phyloP scores from a whole-genome alignment of 306 rosid species.

The Fragaria iinumae region DNA sequence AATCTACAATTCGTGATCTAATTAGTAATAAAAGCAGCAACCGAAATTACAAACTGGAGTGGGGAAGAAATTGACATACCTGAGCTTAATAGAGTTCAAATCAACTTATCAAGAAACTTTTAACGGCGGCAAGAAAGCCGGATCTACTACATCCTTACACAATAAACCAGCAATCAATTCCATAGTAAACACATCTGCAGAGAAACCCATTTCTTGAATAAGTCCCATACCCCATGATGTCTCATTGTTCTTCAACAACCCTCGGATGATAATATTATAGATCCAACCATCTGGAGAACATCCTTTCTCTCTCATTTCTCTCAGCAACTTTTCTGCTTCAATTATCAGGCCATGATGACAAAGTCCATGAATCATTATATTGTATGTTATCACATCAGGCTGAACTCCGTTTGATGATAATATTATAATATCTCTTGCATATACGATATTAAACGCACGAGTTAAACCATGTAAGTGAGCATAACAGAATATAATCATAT shows the following conservation, averaged over 20 bases:
- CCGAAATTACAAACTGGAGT: no score
- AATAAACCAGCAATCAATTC: background rate
- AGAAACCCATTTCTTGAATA: background rate
- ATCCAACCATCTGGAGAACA: background rate
- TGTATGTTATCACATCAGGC: background rate
- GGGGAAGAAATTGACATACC: no score
- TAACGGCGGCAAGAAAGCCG: background rate
- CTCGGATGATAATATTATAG: background rate
- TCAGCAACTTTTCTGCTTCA: background rate
- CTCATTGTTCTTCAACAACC: background rate
- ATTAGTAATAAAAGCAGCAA: no score
- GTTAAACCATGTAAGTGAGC: background rate
- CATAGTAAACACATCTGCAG: background rate
- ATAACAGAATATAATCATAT: background rate
- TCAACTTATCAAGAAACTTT: background rate
- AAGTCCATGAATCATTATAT: background rate
- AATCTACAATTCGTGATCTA: no score
- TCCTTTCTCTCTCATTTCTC: background rate
- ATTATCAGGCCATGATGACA: background rate
- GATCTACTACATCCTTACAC: background rate
- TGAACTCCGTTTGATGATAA: background rate
- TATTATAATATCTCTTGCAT: background rate
- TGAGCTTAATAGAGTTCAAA: background rate
- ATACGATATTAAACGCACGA: background rate
- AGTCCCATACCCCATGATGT: background rate